Evolutionary conservation across 1,284 basidiomycete species (phyloP).

Genomic region (Fomitopsis pinicola): DNA sequence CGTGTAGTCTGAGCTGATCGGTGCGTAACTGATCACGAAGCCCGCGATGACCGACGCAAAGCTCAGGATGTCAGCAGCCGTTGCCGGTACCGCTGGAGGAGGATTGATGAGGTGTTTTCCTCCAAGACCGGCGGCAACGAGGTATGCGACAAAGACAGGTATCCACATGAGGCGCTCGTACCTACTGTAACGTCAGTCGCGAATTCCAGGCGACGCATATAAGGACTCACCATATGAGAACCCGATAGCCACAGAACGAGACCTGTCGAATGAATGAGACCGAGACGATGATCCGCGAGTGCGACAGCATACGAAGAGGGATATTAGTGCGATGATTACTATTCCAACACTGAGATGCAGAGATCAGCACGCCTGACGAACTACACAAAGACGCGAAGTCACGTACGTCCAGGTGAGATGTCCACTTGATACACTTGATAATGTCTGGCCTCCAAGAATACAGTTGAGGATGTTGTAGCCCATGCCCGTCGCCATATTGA

Average conservation of each 20-base stretch:
- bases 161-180: slow-evolving; percentile 78
- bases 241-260: slow-evolving; percentile 76
- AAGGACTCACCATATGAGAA: slow-evolving; percentile 56
- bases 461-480: slow-evolving; percentile 73
- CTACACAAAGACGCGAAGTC: neutral
- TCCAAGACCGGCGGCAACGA: slow-evolving; percentile 73
- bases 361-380: neutral
- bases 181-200: slow-evolving; percentile 29
- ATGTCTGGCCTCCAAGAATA: slow-evolving; percentile 73
- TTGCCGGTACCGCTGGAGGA: slow-evolving; percentile 43
- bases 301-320: slow-evolving; percentile 57
- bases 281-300: no score
- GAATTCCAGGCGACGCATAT: slow-evolving; percentile 1
- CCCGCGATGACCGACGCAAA: slow-evolving; percentile 72
- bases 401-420: slow-evolving; percentile 64
- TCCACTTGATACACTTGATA: slow-evolving; percentile 63
- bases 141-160: slow-evolving; percentile 73
- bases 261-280: slow-evolving; percentile 35
- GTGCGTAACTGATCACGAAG: slow-evolving; percentile 66
- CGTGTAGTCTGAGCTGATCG: slow-evolving; percentile 71
- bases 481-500: slow-evolving; percentile 59
- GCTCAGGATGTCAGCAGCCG: slow-evolving; percentile 48
- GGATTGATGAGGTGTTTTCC: slow-evolving; percentile 56
- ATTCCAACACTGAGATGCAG: slow-evolving; percentile 72
- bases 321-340: slow-evolving; percentile 76